Evolutionary conservation across 768 basidiomycete genomes (phyloP).

Genomic region (Tulasnella sp.): DNA sequence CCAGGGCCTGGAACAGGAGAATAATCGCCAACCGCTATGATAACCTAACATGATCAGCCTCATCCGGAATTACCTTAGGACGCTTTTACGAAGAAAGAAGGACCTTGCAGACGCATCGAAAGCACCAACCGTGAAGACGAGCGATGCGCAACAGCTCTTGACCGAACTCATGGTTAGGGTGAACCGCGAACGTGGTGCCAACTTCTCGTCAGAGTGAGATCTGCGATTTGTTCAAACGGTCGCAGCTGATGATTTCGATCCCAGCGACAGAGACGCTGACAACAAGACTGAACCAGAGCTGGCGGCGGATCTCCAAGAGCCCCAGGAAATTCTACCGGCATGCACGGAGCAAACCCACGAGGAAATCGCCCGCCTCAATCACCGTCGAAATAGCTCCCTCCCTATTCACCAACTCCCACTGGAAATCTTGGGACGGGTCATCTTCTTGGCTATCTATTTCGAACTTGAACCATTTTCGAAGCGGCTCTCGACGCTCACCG

Average conservation of each 20-base stretch:
- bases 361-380: background rate
- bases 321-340: background rate
- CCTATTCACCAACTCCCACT: background rate
- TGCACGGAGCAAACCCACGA: background rate
- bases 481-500: background rate
- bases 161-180: background rate
- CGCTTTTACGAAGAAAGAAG: background rate
- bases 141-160: background rate
- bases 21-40: background rate
- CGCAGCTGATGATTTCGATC: background rate
- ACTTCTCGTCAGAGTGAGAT: background rate
- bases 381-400: background rate
- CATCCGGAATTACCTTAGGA: background rate
- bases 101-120: background rate
- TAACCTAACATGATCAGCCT: background rate
- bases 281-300: background rate
- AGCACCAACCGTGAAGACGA: background rate
- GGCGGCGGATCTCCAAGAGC: no score
- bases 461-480: background rate
- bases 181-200: background rate
- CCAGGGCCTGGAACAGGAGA: background rate
- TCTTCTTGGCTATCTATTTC: background rate
- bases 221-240: background rate
- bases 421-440: background rate
- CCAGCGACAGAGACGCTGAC: background rate